These are phyloP conservation scores for Kodamaea sp. DNA, from an alignment of 1,139 yeast species.

Conservation along the genomic window DNA sequence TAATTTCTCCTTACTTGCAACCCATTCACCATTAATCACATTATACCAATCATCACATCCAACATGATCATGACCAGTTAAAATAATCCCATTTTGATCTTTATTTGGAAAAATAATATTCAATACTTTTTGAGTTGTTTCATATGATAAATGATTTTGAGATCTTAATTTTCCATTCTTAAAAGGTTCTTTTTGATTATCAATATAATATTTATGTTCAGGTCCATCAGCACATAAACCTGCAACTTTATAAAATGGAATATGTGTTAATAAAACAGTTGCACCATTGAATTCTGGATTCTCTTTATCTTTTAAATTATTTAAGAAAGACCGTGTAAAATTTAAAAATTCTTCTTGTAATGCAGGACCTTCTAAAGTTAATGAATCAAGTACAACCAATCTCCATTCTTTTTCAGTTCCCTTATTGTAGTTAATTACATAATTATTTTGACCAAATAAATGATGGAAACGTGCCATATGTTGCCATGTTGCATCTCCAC, in stretches of 20 bases:
- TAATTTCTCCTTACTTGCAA: slow-evolving; percentile 45
- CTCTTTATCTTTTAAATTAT: slow-evolving; percentile 47
- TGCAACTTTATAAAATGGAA: slow-evolving; percentile 76
- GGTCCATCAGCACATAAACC: slow-evolving; percentile 92
- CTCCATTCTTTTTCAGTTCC: slow-evolving; percentile 72
- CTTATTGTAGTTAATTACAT: slow-evolving; percentile 63
- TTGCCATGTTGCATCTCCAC: slow-evolving; percentile 92
- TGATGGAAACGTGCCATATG: slow-evolving; percentile 75
- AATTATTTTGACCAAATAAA: slow-evolving; percentile 82
- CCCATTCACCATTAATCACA: slow-evolving; percentile 49
- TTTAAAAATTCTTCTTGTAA: slow-evolving; percentile 65
- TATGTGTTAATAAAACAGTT: slow-evolving; percentile 81
- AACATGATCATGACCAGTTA: slow-evolving; percentile 95
- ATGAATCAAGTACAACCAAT: slow-evolving; percentile 76
- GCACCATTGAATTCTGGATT: slow-evolving; percentile 60
- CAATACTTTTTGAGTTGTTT: slow-evolving; percentile 63
- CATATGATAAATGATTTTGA: slow-evolving; percentile 79
- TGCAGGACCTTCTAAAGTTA: slow-evolving; percentile 89
- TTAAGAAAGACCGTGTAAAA: slow-evolving; percentile 70
- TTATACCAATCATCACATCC: slow-evolving; percentile 78
- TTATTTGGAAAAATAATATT: slow-evolving; percentile 62
- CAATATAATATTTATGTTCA: slow-evolving; percentile 55
- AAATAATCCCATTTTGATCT: slow-evolving; percentile 65
- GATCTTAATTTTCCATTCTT: slow-evolving; percentile 69
- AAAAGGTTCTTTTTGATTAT: slow-evolving; percentile 57